Conservation (phyloP, 2,329 filamentous ascomycete genomes). For the Aureobasidium sp. region DNA sequence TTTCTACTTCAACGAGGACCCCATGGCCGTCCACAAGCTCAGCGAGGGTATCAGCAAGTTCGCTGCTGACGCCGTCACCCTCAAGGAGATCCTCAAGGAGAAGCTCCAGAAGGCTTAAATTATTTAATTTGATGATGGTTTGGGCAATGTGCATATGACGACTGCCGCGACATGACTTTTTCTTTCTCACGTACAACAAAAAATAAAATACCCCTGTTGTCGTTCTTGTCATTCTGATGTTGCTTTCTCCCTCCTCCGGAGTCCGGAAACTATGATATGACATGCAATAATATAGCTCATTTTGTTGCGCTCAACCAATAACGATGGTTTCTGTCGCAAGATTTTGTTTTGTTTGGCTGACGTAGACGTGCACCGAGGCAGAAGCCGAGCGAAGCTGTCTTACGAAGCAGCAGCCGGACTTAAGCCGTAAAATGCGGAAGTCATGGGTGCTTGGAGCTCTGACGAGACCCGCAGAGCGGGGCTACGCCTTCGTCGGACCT, state of each 20-base stretch:
- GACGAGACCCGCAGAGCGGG: neutral
- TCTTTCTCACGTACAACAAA: slow-evolving; percentile 8
- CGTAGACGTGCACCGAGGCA: neutral
- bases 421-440: neutral
- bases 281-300: neutral
- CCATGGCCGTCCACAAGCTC: slow-evolving; percentile 99
- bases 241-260: neutral
- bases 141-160: slow-evolving; percentile 9
- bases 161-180: slow-evolving; percentile 11
- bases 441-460: neutral
- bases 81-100: slow-evolving; percentile 83
- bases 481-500: neutral
- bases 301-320: neutral
- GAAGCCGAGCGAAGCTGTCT: neutral
- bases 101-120: slow-evolving; percentile 52
- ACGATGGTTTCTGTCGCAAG: neutral
- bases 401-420: neutral
- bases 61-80: slow-evolving; percentile 84
- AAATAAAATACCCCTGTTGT: slow-evolving; percentile 11
- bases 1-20: slow-evolving; percentile 99
- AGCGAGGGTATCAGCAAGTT: slow-evolving; percentile 99
- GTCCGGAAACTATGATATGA: neutral
- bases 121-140: neutral
- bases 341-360: slow-evolving; percentile 1
- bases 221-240: neutral